Base-by-base conservation (phyloP, 2,329 filamentous ascomycete species). In the Verticillium nubilum region DNA sequence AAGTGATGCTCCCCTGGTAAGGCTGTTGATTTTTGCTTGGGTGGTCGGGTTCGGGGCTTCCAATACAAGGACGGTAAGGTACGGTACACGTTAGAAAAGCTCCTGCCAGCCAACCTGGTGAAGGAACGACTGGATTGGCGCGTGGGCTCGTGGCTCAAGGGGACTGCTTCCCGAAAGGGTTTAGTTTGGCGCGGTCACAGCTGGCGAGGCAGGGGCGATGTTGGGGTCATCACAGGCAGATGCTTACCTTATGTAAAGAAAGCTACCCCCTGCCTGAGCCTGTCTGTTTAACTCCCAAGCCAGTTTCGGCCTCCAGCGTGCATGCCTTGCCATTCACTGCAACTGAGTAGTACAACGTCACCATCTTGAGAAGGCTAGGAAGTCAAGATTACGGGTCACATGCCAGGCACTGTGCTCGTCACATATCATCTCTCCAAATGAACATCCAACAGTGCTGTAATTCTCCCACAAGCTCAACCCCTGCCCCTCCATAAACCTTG, bases 21-120 rank as follows among this genome's bases (percentile, higher is more conserved):
- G 63, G 59, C 61, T 64, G 61, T 61, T 64, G 63, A 63, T 64
- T 61, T 60, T 64, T 64, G 42, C 42, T 47, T 47, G 42, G n/a
- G 42, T 47, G 42, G 42, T 47, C 42, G 42, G 29, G 42, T 47
- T 47, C n/a, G 42, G 42, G 42, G 42, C n/a, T 23, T 47, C 42
- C 42, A 47, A 12, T 47, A 23, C 42, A 47, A 9, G 35, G 15
- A 42, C 35, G 35, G 42, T 47, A 47, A n/a, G n/a, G 42, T 47
- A 47, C 42, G n/a, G 42, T 47, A 47, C 42, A 47, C 42, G 42
- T 31, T 47, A 47, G 42, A 47, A 47, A 47, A 47, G 42, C 42
- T 47, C 42, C 42, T 47, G 42, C 42, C 42, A 47, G 42, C 19
- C 42, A 47, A 47, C 42, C 42, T 47, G 23, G n/a, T 19, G 42